A percentile compares a stretch with the other conserved stretches of the same genome.
phyloP scores from a whole-genome alignment of 495 filamentous ascomycete genomes.

The Xylaria venustula region DNA sequence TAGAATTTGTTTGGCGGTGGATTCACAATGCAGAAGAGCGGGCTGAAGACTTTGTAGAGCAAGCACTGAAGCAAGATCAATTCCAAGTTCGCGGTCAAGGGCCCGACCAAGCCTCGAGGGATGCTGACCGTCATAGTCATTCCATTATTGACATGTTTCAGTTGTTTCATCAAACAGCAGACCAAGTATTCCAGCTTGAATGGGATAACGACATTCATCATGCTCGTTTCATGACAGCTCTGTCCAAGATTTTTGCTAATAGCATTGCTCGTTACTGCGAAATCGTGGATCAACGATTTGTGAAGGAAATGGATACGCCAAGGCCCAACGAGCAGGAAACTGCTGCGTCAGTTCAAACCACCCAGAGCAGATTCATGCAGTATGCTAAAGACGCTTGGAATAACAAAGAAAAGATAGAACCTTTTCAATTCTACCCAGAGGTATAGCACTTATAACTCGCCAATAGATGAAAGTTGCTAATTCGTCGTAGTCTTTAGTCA shows the following conservation, averaged over 20 bases:
- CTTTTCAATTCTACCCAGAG: slow-evolving; percentile 96
- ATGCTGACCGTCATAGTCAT: slow-evolving; percentile 87
- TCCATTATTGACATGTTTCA: slow-evolving; percentile 93
- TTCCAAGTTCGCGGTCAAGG: slow-evolving; percentile 69
- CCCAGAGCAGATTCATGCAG: slow-evolving; percentile 88
- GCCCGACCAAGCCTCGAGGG: slow-evolving; percentile 59
- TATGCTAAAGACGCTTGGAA: slow-evolving; percentile 95
- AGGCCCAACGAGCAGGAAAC: slow-evolving; percentile 83
- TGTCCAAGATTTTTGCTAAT: slow-evolving; percentile 80
- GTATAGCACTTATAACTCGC: slow-evolving; percentile 41
- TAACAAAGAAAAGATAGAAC: slow-evolving; percentile 90
- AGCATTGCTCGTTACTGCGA: slow-evolving; percentile 92
- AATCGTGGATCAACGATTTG: slow-evolving; percentile 80
- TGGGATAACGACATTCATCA: slow-evolving; percentile 94
- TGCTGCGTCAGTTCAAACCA: slow-evolving; percentile 68
- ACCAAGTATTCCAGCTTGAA: slow-evolving; percentile 78
- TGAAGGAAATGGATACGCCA: slow-evolving; percentile 78
- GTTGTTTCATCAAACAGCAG: slow-evolving; percentile 85
- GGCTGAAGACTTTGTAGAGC: slow-evolving; percentile 81
- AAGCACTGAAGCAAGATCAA: slow-evolving; percentile 82
- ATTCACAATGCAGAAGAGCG: slow-evolving; percentile 75
- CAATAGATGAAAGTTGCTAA: slow-evolving; percentile 22
- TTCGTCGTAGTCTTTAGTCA: slow-evolving; percentile 76
- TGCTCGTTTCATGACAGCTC: slow-evolving; percentile 95
- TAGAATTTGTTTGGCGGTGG: slow-evolving; percentile 95